Conservation (phyloP, 371 early-diverging fungal species). For the Batkoa obscura region DNA sequence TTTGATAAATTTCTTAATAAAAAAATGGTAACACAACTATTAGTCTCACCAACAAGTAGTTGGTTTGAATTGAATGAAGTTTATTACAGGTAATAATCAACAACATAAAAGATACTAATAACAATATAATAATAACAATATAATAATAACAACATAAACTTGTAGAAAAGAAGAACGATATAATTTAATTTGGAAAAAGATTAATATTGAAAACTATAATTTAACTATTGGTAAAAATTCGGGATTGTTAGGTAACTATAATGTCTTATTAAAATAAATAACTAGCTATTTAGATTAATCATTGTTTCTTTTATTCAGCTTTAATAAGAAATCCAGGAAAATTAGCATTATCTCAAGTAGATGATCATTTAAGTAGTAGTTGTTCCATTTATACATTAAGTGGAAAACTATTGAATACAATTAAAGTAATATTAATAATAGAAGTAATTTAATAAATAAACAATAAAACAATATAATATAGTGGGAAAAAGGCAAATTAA, state of each 20-base stretch:
- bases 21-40: too few relatives aligned
- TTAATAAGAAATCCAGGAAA: neutral
- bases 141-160: neutral
- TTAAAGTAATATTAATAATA: neutral
- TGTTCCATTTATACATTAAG: too few relatives aligned
- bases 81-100: too few relatives aligned
- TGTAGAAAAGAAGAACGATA: neutral
- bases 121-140: too few relatives aligned
- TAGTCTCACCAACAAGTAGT: too few relatives aligned
- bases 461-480: slow-evolving; percentile 9
- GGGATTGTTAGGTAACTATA: neutral
- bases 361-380: too few relatives aligned
- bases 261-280: neutral
- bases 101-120: too few relatives aligned
- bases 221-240: neutral
- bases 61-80: too few relatives aligned
- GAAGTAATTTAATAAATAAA: neutral
- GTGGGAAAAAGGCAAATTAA: slow-evolving; percentile 81
- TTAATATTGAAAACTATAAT: neutral
- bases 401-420: neutral
- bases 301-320: neutral
- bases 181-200: neutral
- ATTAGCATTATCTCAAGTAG: neutral
- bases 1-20: too few relatives aligned
- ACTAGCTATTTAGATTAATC: neutral